Conservation (phyloP, 1,284 basidiomycete species). For the Puccinia triticina region DNA sequence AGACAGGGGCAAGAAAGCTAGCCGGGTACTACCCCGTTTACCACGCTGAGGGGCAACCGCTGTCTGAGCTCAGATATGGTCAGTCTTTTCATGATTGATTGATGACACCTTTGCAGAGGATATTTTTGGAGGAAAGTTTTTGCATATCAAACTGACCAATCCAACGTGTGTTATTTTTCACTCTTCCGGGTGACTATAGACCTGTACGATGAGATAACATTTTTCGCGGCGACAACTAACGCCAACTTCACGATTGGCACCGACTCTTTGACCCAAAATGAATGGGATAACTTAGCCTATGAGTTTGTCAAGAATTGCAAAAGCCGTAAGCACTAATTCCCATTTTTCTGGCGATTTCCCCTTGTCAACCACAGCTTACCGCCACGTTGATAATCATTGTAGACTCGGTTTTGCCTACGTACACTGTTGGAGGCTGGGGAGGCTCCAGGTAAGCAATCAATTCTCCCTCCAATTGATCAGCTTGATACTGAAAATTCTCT, state of each 20-base stretch:
- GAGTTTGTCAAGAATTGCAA: constrained; percentile 40
- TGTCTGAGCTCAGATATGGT: constrained; percentile 45
- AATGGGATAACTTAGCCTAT: constrained; percentile 35
- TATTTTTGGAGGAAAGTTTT: background rate
- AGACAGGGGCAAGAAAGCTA: constrained; percentile 20
- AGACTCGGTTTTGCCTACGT: constrained; percentile 33
- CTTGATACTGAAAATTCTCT: background rate
- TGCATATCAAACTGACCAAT: background rate
- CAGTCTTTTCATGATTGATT: background rate
- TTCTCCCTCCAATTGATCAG: background rate
- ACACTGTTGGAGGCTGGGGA: constrained; percentile 39
- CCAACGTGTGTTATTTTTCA: background rate
- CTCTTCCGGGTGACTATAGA: constrained; percentile 9
- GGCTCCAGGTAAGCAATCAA: constrained; percentile 21
- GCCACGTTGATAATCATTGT: background rate
- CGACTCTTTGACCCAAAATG: background rate
- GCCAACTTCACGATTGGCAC: constrained; percentile 37
- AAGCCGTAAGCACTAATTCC: constrained; percentile 12
- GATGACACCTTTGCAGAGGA: background rate
- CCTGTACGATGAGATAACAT: constrained; percentile 42
- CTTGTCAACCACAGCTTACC: background rate
- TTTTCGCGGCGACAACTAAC: constrained; percentile 44
- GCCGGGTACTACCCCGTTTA: constrained; percentile 43
- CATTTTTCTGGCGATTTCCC: background rate
- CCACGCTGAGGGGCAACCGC: constrained; percentile 6